Evolutionary conservation across 202 grass and related monocot genomes (phyloP).

Genomic region (Miscanthus sacchariflorus): DNA sequence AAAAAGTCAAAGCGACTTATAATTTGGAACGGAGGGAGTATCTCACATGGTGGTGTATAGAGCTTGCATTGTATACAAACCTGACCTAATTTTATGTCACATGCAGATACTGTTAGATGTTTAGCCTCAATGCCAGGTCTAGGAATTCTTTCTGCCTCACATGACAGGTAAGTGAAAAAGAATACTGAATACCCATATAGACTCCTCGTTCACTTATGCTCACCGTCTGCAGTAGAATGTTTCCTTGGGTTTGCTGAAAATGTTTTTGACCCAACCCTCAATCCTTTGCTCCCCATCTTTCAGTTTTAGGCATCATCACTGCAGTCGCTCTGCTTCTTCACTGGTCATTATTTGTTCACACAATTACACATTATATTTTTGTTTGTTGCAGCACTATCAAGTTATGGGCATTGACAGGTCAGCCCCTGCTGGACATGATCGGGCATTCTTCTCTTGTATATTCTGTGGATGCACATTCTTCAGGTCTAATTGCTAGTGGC

Average conservation of each 20-base stretch:
- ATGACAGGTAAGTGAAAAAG: constrained; percentile 71
- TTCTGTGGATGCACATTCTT: constrained; percentile 89
- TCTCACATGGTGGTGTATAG: constrained; percentile 20
- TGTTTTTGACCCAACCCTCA: constrained; percentile 1
- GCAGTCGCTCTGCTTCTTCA: constrained; percentile 3
- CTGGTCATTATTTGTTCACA: constrained; percentile 20
- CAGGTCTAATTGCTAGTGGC: constrained; percentile 94
- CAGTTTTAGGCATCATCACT: background rate
- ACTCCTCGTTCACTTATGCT: background rate
- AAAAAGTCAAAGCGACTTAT: too few species aligned
- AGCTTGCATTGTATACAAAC: constrained; percentile 13
- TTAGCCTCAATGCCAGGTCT: constrained; percentile 78
- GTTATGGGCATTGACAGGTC: constrained; percentile 90
- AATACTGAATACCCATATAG: background rate
- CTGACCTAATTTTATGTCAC: constrained; percentile 42
- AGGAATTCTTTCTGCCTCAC: constrained; percentile 90
- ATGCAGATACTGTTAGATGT: constrained; percentile 93
- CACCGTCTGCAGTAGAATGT: constrained; percentile 5
- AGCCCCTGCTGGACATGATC: constrained; percentile 89
- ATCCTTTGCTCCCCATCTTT: background rate
- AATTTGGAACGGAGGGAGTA: background rate
- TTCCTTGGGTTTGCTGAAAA: constrained; percentile 1
- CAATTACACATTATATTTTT: constrained; percentile 32
- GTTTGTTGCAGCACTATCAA: constrained; percentile 71
- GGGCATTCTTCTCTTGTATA: constrained; percentile 98